Evolutionary conservation across 2,329 filamentous ascomycete genomes (phyloP).

Genomic region (Cladosporium austrohemisphaericum): DNA sequence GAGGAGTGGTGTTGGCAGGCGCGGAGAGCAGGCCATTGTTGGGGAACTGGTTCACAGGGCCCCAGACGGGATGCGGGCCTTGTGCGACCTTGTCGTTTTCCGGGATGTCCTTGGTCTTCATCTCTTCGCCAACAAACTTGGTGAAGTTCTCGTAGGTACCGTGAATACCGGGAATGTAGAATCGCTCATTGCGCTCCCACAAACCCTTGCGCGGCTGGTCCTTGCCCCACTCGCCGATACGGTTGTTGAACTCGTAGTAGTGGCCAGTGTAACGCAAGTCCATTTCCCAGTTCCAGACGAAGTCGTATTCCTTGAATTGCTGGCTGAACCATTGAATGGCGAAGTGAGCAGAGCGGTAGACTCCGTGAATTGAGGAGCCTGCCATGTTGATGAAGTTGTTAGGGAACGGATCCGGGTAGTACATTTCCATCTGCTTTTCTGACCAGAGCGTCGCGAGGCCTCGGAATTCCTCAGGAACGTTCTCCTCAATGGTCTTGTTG

Average conservation of each 20-base stretch:
- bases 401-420: conserved; percentile 85
- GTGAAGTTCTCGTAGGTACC: conserved; percentile 68
- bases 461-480: conserved; percentile 78
- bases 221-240: conserved; percentile 60
- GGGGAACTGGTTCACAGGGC: conserved; percentile 46
- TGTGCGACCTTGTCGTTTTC: conserved; percentile 50
- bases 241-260: conserved; percentile 74
- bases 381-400: conserved; percentile 64
- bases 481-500: conserved; percentile 61
- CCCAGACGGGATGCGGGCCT: conserved; percentile 62
- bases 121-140: conserved; percentile 57
- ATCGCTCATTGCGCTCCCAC: conserved; percentile 70
- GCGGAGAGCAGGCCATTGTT: conserved; percentile 51
- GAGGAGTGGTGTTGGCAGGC: conserved; percentile 62
- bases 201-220: conserved; percentile 67
- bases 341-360: conserved; percentile 66
- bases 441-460: conserved; percentile 91
- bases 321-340: conserved; percentile 51
- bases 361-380: conserved; percentile 70
- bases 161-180: conserved; percentile 67
- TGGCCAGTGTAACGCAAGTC: conserved; percentile 77
- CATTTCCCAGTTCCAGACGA: conserved; percentile 85
- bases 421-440: conserved; percentile 83
- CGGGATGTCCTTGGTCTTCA: conserved; percentile 45
- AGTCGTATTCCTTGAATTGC: conserved; percentile 50